These are phyloP conservation scores for Silybum marianum DNA, from an alignment of 129 eudicot genomes.

Conservation along the genomic window DNA sequence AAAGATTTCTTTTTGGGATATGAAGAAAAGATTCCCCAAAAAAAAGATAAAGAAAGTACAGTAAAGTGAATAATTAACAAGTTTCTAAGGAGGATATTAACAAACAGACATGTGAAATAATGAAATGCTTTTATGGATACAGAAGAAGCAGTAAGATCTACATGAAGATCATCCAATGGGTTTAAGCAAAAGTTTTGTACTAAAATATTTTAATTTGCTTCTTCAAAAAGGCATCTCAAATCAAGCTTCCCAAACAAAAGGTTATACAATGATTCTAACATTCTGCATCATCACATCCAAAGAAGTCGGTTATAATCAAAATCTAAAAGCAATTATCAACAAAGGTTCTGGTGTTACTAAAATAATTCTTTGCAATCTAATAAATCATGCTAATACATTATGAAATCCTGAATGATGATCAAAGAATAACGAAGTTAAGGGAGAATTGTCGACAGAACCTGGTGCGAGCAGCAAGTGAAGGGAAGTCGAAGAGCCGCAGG, in stretches of 20 bases:
- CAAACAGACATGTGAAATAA: constrained; percentile 9
- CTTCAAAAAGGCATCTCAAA: constrained; percentile 71
- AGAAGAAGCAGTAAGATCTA: constrained; percentile 71
- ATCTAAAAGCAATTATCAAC: background rate
- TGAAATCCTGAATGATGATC: background rate
- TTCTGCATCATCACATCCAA: too few relatives aligned
- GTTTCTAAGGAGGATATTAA: background rate
- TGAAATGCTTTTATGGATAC: constrained; percentile 50
- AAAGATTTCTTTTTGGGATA: too few relatives aligned
- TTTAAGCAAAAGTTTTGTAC: constrained; percentile 76
- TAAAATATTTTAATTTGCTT: constrained; percentile 62
- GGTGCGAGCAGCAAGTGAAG: constrained; percentile 70
- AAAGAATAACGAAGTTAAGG: background rate
- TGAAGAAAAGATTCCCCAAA: too few relatives aligned
- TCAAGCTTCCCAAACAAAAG: constrained; percentile 81
- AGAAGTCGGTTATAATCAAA: background rate
- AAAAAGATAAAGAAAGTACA: too few relatives aligned
- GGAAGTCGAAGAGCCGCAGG: constrained; percentile 74
- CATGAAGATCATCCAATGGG: constrained; percentile 85
- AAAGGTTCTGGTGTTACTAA: too few relatives aligned
- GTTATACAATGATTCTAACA: constrained; percentile 81
- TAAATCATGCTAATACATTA: too few relatives aligned
- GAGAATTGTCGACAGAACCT: constrained; percentile 33
- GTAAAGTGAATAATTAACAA: background rate
- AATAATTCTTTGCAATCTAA: too few relatives aligned